phyloP scores from a whole-genome alignment of 2,329 filamentous ascomycete species.

The Drechslerella coelobrocha region DNA sequence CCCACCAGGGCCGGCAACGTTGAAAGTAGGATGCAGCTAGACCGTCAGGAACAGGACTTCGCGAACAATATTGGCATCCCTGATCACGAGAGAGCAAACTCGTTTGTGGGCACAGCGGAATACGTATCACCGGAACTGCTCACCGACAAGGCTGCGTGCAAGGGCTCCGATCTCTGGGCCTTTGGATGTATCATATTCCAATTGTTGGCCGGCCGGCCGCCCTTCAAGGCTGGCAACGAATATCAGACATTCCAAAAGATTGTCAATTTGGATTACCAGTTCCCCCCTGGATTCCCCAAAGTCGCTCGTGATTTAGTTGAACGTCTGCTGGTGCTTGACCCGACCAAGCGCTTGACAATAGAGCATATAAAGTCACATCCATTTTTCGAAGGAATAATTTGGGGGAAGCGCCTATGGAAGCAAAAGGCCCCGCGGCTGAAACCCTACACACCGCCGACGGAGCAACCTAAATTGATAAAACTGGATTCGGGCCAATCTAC shows the following conservation, averaged over 20 bases:
- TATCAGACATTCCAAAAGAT: constrained; percentile 99
- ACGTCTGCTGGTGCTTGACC: constrained; percentile 86
- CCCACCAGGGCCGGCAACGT: constrained; percentile 53
- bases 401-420: constrained; percentile 86
- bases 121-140: constrained; percentile 98
- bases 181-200: constrained; percentile 99
- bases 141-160: constrained; percentile 95
- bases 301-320: constrained; percentile 89
- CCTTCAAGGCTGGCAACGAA: constrained; percentile 94
- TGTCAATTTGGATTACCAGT: constrained; percentile 90
- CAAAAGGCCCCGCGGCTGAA: constrained; percentile 86
- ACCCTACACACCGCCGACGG: constrained; percentile 77
- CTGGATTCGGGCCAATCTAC: constrained; percentile 65
- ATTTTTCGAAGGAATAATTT: constrained; percentile 87
- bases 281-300: constrained; percentile 84
- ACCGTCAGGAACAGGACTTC: constrained; percentile 56
- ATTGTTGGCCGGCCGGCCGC: constrained; percentile 89
- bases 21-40: constrained; percentile 61
- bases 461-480: constrained; percentile 77
- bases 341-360: constrained; percentile 79
- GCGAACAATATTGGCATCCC: constrained; percentile 57
- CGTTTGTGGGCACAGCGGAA: constrained; percentile 96
- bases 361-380: constrained; percentile 97
- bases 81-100: constrained; percentile 79
- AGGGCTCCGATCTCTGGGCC: constrained; percentile 96